Evolutionary conservation across 2,329 filamentous ascomycete species (phyloP).

Genomic region (Diplocarpon mali): DNA sequence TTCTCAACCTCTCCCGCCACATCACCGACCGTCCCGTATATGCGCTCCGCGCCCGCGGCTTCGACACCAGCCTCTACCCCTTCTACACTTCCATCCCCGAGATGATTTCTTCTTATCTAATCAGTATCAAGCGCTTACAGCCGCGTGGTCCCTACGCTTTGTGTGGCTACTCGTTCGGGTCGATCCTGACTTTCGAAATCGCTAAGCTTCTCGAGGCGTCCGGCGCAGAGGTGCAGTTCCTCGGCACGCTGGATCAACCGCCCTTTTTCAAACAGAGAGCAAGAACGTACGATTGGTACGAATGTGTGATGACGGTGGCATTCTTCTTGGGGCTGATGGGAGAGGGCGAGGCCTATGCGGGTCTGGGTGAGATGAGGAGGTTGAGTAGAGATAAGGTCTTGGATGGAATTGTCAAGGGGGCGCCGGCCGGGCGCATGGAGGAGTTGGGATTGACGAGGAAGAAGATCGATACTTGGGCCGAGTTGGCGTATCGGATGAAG

Average conservation of each 20-base stretch:
- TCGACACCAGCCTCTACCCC: conserved; percentile 17
- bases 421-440: conserved; percentile 18
- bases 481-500: conserved; percentile 30
- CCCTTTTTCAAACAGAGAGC: conserved; percentile 33
- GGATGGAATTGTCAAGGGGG: conserved; percentile 16
- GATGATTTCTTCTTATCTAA: conserved; percentile 30
- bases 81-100: conserved; percentile 32
- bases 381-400: conserved; percentile 16
- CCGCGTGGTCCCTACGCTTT: conserved; percentile 40
- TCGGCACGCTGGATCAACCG: conserved; percentile 36
- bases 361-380: conserved; percentile 28
- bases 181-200: conserved; percentile 40
- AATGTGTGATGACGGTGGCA: conserved; percentile 27
- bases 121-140: conserved; percentile 32
- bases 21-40: conserved; percentile 35
- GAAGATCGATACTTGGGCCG: conserved; percentile 28
- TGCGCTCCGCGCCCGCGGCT: conserved; percentile 32
- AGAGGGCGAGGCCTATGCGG: conserved; percentile 30
- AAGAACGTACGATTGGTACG: conserved; percentile 26
- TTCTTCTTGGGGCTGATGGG: conserved; percentile 30
- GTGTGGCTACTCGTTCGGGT: conserved; percentile 40
- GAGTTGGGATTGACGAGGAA: conserved; percentile 26
- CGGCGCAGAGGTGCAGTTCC: conserved; percentile 32
- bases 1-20: conserved; percentile 30
- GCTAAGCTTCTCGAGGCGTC: conserved; percentile 33